Percentiles rank a stretch among this genome's conserved stretches.
Conservation (phyloP, 176 grass and related monocot species). For the Oryza punctata region DNA sequence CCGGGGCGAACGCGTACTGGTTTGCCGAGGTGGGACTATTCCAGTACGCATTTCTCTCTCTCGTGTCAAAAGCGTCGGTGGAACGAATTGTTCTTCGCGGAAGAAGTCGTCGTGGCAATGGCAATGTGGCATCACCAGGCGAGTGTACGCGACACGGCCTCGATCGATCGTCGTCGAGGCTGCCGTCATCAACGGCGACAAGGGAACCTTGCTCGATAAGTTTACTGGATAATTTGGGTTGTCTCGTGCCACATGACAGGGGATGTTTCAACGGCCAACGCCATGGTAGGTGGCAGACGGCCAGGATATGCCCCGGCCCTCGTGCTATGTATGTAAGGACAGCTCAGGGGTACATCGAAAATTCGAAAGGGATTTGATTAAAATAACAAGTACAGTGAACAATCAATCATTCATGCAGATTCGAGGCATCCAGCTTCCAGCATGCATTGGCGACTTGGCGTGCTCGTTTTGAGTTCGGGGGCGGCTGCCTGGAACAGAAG, state of each 20-base stretch:
- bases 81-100: neutral
- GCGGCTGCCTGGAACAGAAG: neutral
- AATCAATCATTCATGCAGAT: constrained; percentile 27
- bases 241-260: neutral
- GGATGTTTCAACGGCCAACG: constrained; percentile 33
- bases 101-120: too few species aligned
- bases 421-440: neutral
- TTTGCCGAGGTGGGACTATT: neutral
- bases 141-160: neutral
- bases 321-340: neutral
- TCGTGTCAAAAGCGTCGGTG: neutral
- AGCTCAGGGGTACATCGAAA: neutral
- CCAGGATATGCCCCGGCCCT: too few species aligned
- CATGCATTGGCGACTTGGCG: neutral
- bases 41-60: neutral
- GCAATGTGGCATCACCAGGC: neutral
- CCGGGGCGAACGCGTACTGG: neutral
- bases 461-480: neutral
- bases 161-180: neutral
- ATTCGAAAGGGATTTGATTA: neutral
- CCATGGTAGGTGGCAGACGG: constrained; percentile 21
- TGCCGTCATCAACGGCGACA: neutral
- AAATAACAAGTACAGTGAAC: neutral
- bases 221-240: neutral
- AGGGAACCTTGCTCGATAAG: neutral